Conservation (phyloP, 2,329 filamentous ascomycete genomes). For the Monosporascus sp. region DNA sequence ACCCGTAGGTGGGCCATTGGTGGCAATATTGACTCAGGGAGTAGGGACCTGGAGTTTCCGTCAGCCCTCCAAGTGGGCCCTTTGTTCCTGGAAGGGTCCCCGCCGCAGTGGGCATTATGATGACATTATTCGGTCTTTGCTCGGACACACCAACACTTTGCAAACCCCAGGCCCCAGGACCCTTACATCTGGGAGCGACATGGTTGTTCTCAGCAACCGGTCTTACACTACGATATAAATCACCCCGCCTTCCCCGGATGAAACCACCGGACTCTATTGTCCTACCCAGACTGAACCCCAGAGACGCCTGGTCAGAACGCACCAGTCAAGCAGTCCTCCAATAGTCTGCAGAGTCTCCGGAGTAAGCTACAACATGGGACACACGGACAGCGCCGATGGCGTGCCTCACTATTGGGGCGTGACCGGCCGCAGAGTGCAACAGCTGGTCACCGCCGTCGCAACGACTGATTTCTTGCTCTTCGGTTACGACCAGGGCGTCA, state of each 20-base stretch:
- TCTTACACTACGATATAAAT: neutral
- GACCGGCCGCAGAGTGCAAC: slow-evolving; percentile 23
- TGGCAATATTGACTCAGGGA: too few relatives aligned
- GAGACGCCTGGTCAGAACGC: neutral
- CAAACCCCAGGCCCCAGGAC: slow-evolving; percentile 2
- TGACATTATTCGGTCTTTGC: slow-evolving; percentile 6
- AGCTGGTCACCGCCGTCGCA: slow-evolving; percentile 23
- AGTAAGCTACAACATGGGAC: slow-evolving; percentile 15
- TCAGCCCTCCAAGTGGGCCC: neutral
- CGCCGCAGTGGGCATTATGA: slow-evolving; percentile 2
- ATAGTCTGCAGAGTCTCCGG: too few relatives aligned
- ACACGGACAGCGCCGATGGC: slow-evolving; percentile 21
- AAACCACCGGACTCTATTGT: neutral
- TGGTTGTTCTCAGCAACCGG: neutral
- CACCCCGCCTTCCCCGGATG: slow-evolving; percentile 1
- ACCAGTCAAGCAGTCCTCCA: too few relatives aligned
- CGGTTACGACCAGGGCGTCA: slow-evolving; percentile 29
- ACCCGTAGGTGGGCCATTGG: too few relatives aligned
- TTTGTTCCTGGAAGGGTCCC: neutral
- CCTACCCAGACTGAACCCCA: neutral
- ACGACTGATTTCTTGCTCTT: slow-evolving; percentile 23
- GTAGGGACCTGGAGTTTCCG: neutral
- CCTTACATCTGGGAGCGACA: neutral
- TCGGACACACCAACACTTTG: slow-evolving; percentile 2
- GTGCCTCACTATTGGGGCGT: slow-evolving; percentile 27